Conservation (phyloP, 306 rosid genomes). For the Cyclanthera cordifolia region DNA sequence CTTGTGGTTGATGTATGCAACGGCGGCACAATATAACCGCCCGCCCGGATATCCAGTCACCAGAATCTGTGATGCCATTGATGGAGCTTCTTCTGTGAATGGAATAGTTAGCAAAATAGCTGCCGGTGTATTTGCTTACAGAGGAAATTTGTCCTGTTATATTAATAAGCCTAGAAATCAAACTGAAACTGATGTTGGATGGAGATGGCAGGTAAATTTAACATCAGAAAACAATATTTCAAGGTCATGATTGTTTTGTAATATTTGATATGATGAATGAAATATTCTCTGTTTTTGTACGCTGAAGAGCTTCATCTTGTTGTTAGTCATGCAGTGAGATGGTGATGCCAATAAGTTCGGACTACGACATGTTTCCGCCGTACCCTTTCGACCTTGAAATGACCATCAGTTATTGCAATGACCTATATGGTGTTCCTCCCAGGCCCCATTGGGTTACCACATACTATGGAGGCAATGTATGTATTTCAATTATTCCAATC, state of each 20-base stretch:
- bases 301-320: not conserved
- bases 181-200: slow-evolving; percentile 34
- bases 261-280: not conserved
- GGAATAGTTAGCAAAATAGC: slow-evolving; percentile 34
- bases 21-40: slow-evolving; percentile 46
- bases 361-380: slow-evolving; percentile 33
- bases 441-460: slow-evolving; percentile 49
- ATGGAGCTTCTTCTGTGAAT: slow-evolving; percentile 23
- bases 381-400: slow-evolving; percentile 8
- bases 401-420: slow-evolving; percentile 20
- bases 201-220: slow-evolving; percentile 76
- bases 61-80: slow-evolving; percentile 45
- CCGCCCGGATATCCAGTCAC: slow-evolving; percentile 52
- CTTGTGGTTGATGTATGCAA: slow-evolving; percentile 5
- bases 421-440: slow-evolving; percentile 37
- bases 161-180: slow-evolving; percentile 20
- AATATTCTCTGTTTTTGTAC: not conserved
- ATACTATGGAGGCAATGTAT: slow-evolving; percentile 61
- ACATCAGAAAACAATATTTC: not conserved
- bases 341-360: slow-evolving; percentile 24
- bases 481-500: not conserved
- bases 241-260: not conserved
- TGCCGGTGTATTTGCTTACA: slow-evolving; percentile 43
- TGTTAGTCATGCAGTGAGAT: slow-evolving; percentile 38
- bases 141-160: slow-evolving; percentile 36